Percentiles rank a stretch among this genome's conserved stretches.
These are phyloP conservation scores for Vitis cinerea DNA, from an alignment of 164 flowering plant species.

Conservation along the genomic window DNA sequence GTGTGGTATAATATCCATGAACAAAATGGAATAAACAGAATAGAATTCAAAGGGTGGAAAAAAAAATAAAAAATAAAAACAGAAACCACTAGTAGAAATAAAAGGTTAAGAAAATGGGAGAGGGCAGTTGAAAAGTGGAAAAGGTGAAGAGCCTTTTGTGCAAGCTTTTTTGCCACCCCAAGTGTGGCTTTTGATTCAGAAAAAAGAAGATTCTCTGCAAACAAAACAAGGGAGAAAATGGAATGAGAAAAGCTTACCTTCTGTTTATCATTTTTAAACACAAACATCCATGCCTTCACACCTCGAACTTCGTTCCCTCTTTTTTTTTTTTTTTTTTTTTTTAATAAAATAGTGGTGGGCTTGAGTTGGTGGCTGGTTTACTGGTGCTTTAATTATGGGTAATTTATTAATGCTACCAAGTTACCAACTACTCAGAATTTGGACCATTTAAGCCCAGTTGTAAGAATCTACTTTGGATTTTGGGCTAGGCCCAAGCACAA, in stretches of 20 bases:
- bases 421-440: background rate
- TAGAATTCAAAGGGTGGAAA: background rate
- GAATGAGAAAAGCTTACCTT: constrained; percentile 5
- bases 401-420: background rate
- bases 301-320: constrained; percentile 14
- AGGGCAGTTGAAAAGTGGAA: constrained; percentile 32
- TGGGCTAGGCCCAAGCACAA: too few species aligned
- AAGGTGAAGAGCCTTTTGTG: constrained; percentile 11
- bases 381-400: background rate
- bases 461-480: too few species aligned
- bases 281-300: constrained; percentile 13
- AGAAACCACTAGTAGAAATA: background rate
- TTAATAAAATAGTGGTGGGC: background rate
- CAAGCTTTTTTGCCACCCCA: constrained; percentile 13
- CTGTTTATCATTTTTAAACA: constrained; percentile 9
- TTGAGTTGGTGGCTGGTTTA: background rate
- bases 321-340: background rate
- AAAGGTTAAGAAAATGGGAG: constrained; percentile 10
- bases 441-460: too few species aligned
- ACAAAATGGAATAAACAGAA: too few species aligned
- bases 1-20: too few species aligned
- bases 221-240: constrained; percentile 21
- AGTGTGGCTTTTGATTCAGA: constrained; percentile 8
- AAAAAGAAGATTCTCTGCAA: constrained; percentile 21
- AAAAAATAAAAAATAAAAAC: too few species aligned